A percentile compares a stretch with the other conserved stretches of the same genome.
Evolutionary conservation across 2,329 filamentous ascomycete species (phyloP).

Genomic region (Stagonosporopsis cucurbitacearum): DNA sequence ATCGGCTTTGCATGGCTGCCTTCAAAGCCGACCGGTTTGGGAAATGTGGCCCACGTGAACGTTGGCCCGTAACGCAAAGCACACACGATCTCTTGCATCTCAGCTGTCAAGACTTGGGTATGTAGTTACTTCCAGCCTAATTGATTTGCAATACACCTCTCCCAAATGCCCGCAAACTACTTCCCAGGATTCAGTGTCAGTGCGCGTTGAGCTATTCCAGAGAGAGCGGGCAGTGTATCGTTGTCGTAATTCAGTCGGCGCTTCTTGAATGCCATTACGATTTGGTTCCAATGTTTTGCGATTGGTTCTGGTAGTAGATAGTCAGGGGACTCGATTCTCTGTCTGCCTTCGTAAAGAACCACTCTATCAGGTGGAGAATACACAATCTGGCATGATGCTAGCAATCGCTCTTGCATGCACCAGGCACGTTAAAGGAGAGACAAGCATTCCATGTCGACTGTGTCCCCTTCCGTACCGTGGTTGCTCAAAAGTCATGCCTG

Average conservation of each 20-base stretch:
- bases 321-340: no score
- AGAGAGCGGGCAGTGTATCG: slow-evolving; percentile 17
- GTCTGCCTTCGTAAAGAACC: background rate
- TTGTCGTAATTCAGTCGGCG: slow-evolving; percentile 2
- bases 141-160: background rate
- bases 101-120: background rate
- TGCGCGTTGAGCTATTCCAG: slow-evolving; percentile 9
- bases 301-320: no score
- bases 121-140: background rate
- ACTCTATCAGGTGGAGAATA: background rate
- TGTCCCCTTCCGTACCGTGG: background rate
- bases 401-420: background rate
- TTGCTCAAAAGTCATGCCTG: background rate
- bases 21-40: background rate
- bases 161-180: slow-evolving; percentile 17
- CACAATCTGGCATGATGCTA: background rate
- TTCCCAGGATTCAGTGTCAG: background rate
- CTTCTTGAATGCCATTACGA: background rate
- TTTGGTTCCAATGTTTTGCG: background rate
- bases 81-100: background rate
- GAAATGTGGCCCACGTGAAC: background rate
- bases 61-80: background rate
- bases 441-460: background rate
- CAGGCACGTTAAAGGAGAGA: background rate
- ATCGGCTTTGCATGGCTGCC: background rate